These are phyloP conservation scores for Selenicereus undatus DNA, from an alignment of 148 eudicot genomes.

Conservation along the genomic window DNA sequence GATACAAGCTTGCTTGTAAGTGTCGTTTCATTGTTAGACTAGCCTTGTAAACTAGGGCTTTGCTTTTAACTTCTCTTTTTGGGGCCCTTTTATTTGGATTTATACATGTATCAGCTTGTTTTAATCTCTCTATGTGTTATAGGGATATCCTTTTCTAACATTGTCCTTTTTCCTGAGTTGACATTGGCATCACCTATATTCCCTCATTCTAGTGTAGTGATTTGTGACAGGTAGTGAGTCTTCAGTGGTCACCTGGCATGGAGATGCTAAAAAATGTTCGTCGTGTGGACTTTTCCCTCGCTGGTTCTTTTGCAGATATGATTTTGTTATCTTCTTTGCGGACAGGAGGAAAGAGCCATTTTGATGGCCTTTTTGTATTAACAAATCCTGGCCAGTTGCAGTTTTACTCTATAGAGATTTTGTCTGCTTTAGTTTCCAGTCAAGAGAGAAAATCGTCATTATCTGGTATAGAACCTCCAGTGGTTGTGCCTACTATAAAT, in stretches of 20 bases:
- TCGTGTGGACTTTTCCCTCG: conserved; percentile 59
- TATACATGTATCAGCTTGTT: not conserved
- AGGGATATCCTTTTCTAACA: not conserved
- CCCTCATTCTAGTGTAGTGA: conserved; percentile 19
- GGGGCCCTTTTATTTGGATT: not conserved
- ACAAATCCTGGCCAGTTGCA: conserved; percentile 66
- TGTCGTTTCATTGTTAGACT: not conserved
- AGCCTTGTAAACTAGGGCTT: not conserved
- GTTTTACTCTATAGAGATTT: conserved; percentile 33
- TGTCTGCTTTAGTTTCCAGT: conserved; percentile 43
- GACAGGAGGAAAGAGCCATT: conserved; percentile 32
- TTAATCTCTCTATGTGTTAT: not conserved
- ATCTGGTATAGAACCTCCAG: conserved; percentile 43
- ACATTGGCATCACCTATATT: not conserved
- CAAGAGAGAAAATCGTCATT: conserved; percentile 39
- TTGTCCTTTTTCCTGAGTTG: not conserved
- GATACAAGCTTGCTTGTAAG: no score
- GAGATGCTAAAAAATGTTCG: conserved; percentile 49
- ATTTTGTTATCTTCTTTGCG: conserved; percentile 44
- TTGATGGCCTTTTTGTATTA: conserved; percentile 60
- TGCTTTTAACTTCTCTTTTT: not conserved
- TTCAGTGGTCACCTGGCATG: conserved; percentile 74
- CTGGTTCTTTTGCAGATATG: conserved; percentile 70
- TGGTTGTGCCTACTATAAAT: conserved; percentile 44
- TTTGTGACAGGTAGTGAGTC: conserved; percentile 46